Base-by-base conservation (phyloP, 139 green algal genomes). In the Micromonas commoda region DNA sequence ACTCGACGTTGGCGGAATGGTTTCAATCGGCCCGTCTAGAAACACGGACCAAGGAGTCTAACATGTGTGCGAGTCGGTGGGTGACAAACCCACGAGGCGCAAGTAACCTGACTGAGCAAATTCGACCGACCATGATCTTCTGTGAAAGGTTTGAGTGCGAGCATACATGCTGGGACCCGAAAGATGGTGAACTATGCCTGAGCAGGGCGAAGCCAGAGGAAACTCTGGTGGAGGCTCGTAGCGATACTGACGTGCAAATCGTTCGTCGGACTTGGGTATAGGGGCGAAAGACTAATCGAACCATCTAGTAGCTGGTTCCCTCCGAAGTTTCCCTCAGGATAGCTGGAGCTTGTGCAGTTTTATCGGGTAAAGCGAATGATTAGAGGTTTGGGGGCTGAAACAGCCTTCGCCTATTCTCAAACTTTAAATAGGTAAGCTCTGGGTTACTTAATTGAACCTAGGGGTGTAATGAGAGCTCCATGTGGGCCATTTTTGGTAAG, bases 261-360 rank as follows among this genome's bases (percentile, higher is more conserved):
- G 91, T 89, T 96, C 91, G 91, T 94, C 90, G 82, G 88, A 96
- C 87, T 94, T 96, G 88, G 89, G 91, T 95, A 96, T 96, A 95
- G 90, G 91, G 91, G 91, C 91, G 91, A 96, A 96, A 96, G 91
- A 96, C 91, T 96, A 96, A 96, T 96, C 91, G 91, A 96, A 96
- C 91, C 89, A 94, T 94, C 87, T 93, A 96, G 90, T 96, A 96
- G 91, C 90, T 96, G 91, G 89, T 96, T 96, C 85, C 89, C 88
- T 92, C 91, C 88, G 90, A 96, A 96, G 89, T 94, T 93, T 96
- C 89, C 90, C 89, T 88, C 88, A 93, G 91, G 87, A 93, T 92
- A 95, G 90, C 89, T 93, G 87, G 87, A 91, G 85, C 87, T 92
- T 80, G 82, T 87, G 73, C 87, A 92, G 90, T 95, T 91, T 88